Evolutionary conservation across 257 asterid genomes (phyloP), one percentile per base, ranked within the genome.

Genomic region (Echites panduratus): DNA sequence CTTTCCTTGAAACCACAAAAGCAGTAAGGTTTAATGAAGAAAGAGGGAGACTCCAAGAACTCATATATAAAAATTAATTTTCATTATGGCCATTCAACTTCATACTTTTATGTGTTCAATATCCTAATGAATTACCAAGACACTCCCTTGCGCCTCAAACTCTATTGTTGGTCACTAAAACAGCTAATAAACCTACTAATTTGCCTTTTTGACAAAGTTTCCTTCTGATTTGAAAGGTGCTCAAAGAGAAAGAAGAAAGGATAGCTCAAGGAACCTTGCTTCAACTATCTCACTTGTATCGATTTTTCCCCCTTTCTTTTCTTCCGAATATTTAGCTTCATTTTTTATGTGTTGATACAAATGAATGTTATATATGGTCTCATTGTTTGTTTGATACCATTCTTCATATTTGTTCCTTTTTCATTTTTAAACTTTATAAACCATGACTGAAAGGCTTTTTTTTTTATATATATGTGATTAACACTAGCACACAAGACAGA

Each of bases 231-330:
- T 80, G 69, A 71, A 52, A 94, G 99, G 98, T 94, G 64, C 96
- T 94, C 58, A 97, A 90, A 75, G 96, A 89, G 82, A 90, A 85
- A 86, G 98, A 91, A 84, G 98, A 90, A 79, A 89, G 84, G 87
- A 82, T 90, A 54, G 93, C 88, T 74, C 93, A 92, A 0, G 96
- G 97, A 75, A 81, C 98, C 29, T 79, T 94, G 78, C 93, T 92
- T 66, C 96, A 87, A 54, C 86, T 98, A 69, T 77, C 87, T 76
- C 99, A 94, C 66, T 88, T 96, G 97, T 90, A 85, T 66, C n/a
- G 91, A 72, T 45, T 78, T 29, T 40, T 43, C 4, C 63, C 5
- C 40, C 7, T 45, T 17, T 45, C 13, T 19, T n/a, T n/a, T 50
- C 16, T 5, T 57, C 49, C 16, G 40, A 63, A 16, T 12, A 17